Percentiles rank a stretch among this genome's conserved stretches.
Conservation (phyloP, 805 yeast genomes). For the Candida ovalis region DNA sequence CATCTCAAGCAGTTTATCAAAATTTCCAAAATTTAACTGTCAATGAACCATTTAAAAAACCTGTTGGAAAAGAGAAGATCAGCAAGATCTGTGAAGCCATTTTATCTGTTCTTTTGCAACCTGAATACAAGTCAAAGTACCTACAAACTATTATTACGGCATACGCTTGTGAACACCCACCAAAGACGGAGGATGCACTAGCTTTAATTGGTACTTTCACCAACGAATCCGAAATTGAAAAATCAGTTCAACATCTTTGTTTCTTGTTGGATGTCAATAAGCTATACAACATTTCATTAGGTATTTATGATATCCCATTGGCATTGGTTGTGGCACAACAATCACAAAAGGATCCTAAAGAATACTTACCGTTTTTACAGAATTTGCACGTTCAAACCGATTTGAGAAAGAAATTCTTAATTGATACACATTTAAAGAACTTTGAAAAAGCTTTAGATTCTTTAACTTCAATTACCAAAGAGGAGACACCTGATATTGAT, state of each 20-base stretch:
- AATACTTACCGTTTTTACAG: slow-evolving; percentile 89
- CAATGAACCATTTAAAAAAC: slow-evolving; percentile 5
- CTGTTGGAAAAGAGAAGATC: slow-evolving; percentile 43
- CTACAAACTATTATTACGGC: slow-evolving; percentile 84
- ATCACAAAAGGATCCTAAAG: slow-evolving; percentile 97
- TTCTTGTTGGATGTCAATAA: slow-evolving; percentile 86
- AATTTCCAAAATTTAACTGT: slow-evolving; percentile 1
- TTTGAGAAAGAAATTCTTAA: slow-evolving; percentile 64
- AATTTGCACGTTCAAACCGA: slow-evolving; percentile 65
- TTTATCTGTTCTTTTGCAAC: slow-evolving; percentile 49
- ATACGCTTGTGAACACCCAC: slow-evolving; percentile 87
- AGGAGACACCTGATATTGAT: slow-evolving; percentile 32
- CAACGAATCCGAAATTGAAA: slow-evolving; percentile 45
- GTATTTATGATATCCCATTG: slow-evolving; percentile 76
- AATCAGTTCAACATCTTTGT: slow-evolving; percentile 76
- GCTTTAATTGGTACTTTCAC: slow-evolving; percentile 51
- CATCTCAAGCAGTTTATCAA: slow-evolving; percentile 6
- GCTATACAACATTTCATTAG: slow-evolving; percentile 74
- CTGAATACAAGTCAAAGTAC: slow-evolving; percentile 52
- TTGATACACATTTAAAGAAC: slow-evolving; percentile 74
- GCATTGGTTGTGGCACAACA: slow-evolving; percentile 88
- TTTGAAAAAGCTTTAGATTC: slow-evolving; percentile 66
- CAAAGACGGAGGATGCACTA: slow-evolving; percentile 76
- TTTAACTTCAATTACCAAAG: slow-evolving; percentile 46
- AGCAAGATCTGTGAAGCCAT: slow-evolving; percentile 75